Conservation (phyloP, 2,329 filamentous ascomycete species). For the Arthrinium phaeospermum region DNA sequence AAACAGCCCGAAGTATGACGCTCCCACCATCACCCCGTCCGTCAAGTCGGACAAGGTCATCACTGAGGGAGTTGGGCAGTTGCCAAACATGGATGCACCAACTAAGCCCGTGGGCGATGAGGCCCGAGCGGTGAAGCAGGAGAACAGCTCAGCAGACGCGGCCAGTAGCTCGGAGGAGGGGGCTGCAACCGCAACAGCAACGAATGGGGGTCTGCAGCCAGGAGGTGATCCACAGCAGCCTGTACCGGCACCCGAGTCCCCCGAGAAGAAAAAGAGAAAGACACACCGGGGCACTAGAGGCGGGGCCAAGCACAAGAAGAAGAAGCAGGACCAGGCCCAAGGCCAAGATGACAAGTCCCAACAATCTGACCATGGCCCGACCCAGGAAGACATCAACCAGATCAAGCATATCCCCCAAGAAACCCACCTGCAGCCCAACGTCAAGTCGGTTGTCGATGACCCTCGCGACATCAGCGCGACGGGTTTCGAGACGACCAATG, state of each 20-base stretch:
- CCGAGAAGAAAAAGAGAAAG: constrained; percentile 69
- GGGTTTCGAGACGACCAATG: constrained; percentile 67
- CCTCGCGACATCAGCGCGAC: constrained; percentile 65
- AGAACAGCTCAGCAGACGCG: neutral
- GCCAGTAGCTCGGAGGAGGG: neutral
- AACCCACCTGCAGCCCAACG: constrained; percentile 64
- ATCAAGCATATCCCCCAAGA: constrained; percentile 63
- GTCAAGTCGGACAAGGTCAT: neutral
- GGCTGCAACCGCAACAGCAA: neutral
- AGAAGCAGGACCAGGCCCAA: constrained; percentile 57
- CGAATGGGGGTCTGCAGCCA: neutral
- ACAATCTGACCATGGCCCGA: constrained; percentile 45
- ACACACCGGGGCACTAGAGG: constrained; percentile 74
- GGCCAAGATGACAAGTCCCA: constrained; percentile 53
- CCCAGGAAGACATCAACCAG: constrained; percentile 67
- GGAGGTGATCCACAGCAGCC: constrained; percentile 12
- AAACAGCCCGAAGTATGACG: constrained; percentile 23
- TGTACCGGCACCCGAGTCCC: constrained; percentile 30
- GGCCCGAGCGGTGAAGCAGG: neutral
- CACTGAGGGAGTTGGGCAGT: neutral
- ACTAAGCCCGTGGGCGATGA: neutral
- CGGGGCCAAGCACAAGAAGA: constrained; percentile 69
- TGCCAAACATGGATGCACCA: neutral
- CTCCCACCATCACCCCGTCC: constrained; percentile 6
- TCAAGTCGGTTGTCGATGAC: constrained; percentile 62